These are phyloP conservation scores for Lentinula sp. DNA, from an alignment of 768 basidiomycete genomes.

Conservation along the genomic window DNA sequence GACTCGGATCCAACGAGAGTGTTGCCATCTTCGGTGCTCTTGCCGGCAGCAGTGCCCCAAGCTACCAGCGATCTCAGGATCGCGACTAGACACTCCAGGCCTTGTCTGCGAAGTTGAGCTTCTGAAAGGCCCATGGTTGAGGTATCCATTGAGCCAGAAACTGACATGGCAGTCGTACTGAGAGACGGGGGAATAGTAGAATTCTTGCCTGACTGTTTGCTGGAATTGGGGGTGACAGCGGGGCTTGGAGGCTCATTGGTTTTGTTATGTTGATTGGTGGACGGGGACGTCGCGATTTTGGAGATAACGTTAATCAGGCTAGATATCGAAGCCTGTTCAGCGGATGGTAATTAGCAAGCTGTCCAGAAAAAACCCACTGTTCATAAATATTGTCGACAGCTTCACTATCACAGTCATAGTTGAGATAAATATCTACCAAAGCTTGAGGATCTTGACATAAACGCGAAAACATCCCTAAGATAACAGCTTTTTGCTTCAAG, in stretches of 20 bases:
- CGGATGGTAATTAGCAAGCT: not conserved
- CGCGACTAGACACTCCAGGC: constrained; percentile 90
- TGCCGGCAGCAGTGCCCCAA: constrained; percentile 71
- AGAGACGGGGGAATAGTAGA: constrained; percentile 45
- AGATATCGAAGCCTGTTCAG: constrained; percentile 6
- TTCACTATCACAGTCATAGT: constrained; percentile 96
- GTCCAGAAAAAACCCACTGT: constrained; percentile 46
- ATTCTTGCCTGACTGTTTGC: constrained; percentile 30
- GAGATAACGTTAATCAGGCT: constrained; percentile 95
- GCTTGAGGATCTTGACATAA: constrained; percentile 96
- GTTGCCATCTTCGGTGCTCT: constrained; percentile 31
- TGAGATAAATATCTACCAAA: constrained; percentile 95
- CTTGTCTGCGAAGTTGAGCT: constrained; percentile 78
- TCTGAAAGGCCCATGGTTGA: constrained; percentile 71
- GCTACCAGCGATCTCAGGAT: constrained; percentile 85
- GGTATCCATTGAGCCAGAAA: constrained; percentile 64
- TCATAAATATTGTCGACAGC: constrained; percentile 97
- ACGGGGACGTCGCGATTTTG: constrained; percentile 69
- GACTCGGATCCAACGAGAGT: constrained; percentile 27
- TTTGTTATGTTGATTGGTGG: constrained; percentile 42
- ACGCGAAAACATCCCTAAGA: constrained; percentile 81
- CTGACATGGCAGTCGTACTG: constrained; percentile 57
- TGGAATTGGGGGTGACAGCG: constrained; percentile 41
- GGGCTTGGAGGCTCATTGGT: constrained; percentile 56
- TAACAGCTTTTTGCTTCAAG: constrained; percentile 89